These are phyloP conservation scores for Trichosanthes truncata DNA, from an alignment of 306 rosid species.

Conservation along the genomic window DNA sequence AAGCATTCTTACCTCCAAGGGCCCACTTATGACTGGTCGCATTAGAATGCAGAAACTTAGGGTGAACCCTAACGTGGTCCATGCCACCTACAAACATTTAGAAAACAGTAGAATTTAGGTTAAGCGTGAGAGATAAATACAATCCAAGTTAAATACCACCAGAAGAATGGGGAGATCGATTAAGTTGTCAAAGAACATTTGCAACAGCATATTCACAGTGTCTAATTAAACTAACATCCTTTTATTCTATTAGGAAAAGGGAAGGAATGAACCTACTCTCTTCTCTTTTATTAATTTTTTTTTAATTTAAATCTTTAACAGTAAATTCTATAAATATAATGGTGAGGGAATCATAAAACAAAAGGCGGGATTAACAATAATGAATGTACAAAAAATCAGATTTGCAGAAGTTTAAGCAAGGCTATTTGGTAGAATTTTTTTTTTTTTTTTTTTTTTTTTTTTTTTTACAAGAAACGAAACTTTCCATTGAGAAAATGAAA, in stretches of 20 bases:
- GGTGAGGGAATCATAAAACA: background rate
- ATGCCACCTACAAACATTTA: slow-evolving; percentile 65
- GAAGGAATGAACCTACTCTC: background rate
- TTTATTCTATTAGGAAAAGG: background rate
- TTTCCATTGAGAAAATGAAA: too few relatives aligned
- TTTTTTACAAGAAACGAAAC: too few relatives aligned
- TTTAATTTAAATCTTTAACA: background rate
- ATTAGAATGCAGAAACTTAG: slow-evolving; percentile 94
- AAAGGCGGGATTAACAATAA: background rate
- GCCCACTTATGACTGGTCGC: slow-evolving; percentile 99
- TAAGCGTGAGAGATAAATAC: background rate
- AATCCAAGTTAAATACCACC: background rate
- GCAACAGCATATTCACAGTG: background rate
- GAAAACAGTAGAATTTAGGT: background rate
- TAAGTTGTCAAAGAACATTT: background rate
- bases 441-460: too few relatives aligned
- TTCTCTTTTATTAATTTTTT: background rate
- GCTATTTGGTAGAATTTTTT: too few relatives aligned
- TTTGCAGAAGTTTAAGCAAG: background rate
- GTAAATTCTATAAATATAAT: background rate
- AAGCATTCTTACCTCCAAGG: slow-evolving; percentile 67
- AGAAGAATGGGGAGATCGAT: background rate
- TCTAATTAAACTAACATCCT: background rate
- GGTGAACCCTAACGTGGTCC: slow-evolving; percentile 96
- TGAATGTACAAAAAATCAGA: background rate